Base-by-base conservation (phyloP, 495 filamentous ascomycete species). In the Hypoxylon perforatum region DNA sequence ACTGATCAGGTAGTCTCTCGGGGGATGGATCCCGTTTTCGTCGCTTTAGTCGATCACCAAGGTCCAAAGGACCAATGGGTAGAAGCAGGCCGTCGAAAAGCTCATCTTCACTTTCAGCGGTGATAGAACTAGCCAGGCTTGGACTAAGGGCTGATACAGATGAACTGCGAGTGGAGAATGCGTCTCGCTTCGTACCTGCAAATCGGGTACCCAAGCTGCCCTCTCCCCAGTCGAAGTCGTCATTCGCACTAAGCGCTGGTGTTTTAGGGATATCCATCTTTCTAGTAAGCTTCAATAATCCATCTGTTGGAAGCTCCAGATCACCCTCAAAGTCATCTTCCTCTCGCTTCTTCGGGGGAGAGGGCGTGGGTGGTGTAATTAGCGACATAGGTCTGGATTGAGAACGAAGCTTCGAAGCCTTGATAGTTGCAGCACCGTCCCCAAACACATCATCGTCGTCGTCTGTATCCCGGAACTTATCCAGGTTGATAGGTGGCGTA, bases 101-200 rank as follows among this genome's bases (percentile, higher is more conserved):
- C 64, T 97, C 95, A 70, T 97, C 94, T 70, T 97, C 95, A 73
- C 94, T 97, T 76, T 96, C 95, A n/a, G 86, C 85, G 4, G 93
- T 96, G 61, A 96, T 82, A 58, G 91, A 95, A 77, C 93, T 97
- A 51, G 92, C 90, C 45, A 94, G 85, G 70, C 93, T 97, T 10
- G 95, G 92, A 67, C 94, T 97, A 76, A 97, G 86, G 21, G 91
- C 90, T 21, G 93, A 96, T 23, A 91, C 89, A 11, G 93, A 91
- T 1, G 92, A 97, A 77, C 91, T 92, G 59, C 92, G 87, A 70
- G 88, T 85, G 22, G 91, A 95, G 25, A 87, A 85, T 11, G 83
- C 85, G 73, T 94, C 91, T 63, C 91, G 87, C 39, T 87, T 83
- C 17, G 93, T 95, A 44, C 92, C 94, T 45, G 90, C 95, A 77